phyloP scores from a whole-genome alignment of 139 green algal genomes.

The Edaphochlamys debaryana region DNA sequence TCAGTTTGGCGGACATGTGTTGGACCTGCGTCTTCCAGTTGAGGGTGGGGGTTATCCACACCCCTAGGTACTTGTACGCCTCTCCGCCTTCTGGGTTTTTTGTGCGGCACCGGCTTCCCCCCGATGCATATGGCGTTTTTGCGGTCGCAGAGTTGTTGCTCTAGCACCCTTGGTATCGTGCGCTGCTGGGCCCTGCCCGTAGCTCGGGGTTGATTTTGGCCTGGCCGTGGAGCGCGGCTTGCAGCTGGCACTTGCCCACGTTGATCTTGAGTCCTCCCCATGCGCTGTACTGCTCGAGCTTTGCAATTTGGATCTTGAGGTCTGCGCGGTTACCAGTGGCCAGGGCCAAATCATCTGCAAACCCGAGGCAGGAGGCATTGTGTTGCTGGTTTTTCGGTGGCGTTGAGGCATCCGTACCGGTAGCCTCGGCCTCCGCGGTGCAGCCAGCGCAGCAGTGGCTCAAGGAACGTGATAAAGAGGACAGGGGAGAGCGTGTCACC shows the following conservation, averaged over 20 bases:
- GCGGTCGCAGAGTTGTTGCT: too few species aligned
- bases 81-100: too few species aligned
- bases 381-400: neutral
- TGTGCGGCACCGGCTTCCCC: too few species aligned
- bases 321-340: neutral
- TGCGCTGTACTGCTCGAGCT: neutral
- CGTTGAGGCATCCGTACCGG: neutral
- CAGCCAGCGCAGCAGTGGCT: constrained; percentile 16
- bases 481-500: neutral
- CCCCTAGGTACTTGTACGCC: neutral
- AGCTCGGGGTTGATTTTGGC: neutral
- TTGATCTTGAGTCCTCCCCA: constrained; percentile 3
- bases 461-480: neutral
- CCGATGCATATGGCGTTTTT: too few species aligned
- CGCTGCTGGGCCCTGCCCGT: neutral
- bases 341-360: neutral
- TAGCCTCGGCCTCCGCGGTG: constrained; percentile 6
- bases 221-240: neutral
- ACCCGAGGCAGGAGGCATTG: neutral
- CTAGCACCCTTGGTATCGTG: too few species aligned
- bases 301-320: neutral
- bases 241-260: neutral
- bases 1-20: neutral
- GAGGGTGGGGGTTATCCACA: neutral
- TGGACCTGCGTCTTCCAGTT: neutral